Conservation (phyloP, 768 basidiomycete species). For the Trametes sanguinea region DNA sequence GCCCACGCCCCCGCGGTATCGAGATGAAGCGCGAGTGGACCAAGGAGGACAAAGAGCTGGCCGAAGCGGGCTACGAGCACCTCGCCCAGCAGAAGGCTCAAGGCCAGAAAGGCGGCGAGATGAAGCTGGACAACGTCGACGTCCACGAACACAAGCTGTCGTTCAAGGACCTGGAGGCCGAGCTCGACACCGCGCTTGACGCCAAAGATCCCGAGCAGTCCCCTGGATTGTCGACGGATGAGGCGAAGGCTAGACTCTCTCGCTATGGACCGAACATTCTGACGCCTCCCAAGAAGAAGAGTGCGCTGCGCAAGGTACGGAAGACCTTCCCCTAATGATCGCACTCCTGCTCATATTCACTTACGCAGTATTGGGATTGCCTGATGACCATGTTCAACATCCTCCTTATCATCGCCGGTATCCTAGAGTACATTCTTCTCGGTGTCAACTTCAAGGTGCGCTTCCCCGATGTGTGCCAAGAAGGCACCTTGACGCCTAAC, state of each 20-base stretch:
- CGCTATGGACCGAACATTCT: slow-evolving; percentile 63
- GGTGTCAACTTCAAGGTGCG: slow-evolving; percentile 60
- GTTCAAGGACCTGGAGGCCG: slow-evolving; percentile 42
- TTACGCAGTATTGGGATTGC: slow-evolving; percentile 59
- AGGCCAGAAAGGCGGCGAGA: slow-evolving; percentile 33
- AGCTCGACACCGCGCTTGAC: slow-evolving; percentile 52
- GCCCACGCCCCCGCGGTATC: slow-evolving; percentile 50
- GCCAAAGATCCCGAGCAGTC: slow-evolving; percentile 53
- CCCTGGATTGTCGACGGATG: slow-evolving; percentile 50
- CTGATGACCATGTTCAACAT: slow-evolving; percentile 65
- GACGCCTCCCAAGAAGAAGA: slow-evolving; percentile 69
- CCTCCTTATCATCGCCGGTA: slow-evolving; percentile 63
- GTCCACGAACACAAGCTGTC: slow-evolving; percentile 57
- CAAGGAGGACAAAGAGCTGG: slow-evolving; percentile 66
- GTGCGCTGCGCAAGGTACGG: slow-evolving; percentile 60
- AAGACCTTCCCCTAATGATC: background rate
- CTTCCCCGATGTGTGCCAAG: background rate
- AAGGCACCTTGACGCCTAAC: slow-evolving; percentile 16
- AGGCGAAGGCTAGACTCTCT: slow-evolving; percentile 55
- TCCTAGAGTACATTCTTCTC: slow-evolving; percentile 65
- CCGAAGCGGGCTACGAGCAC: slow-evolving; percentile 69
- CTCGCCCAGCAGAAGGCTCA: slow-evolving; percentile 46
- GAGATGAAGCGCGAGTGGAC: slow-evolving; percentile 65
- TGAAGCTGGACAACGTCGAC: slow-evolving; percentile 48
- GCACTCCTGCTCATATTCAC: background rate